A percentile compares a stretch with the other conserved stretches of the same genome.
Evolutionary conservation across 768 basidiomycete genomes (phyloP).

Genomic region (Phanerochaete carnosa): DNA sequence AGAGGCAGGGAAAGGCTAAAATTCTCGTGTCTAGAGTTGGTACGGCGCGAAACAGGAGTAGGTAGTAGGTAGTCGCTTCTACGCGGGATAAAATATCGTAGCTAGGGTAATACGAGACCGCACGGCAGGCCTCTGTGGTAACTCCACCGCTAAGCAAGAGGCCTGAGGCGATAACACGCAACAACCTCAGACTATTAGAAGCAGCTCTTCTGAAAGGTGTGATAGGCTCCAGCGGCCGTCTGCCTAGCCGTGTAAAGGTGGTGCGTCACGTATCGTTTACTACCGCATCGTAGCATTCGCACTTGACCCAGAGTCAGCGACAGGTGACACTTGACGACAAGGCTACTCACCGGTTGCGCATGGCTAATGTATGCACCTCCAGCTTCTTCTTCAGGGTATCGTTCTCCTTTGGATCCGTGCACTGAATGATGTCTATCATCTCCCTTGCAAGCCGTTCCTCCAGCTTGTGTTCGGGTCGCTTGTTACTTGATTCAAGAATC

Average conservation of each 20-base stretch:
- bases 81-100: too few relatives aligned
- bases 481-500: conserved; percentile 63
- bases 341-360: conserved; percentile 70
- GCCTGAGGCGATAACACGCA: too few relatives aligned
- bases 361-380: conserved; percentile 63
- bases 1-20: background rate
- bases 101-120: too few relatives aligned
- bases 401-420: conserved; percentile 38
- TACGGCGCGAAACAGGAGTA: background rate
- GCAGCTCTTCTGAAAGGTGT: too few relatives aligned
- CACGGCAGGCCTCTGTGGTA: too few relatives aligned
- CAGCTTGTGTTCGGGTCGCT: conserved; percentile 50
- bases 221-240: too few relatives aligned
- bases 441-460: conserved; percentile 78
- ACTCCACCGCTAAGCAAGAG: too few relatives aligned
- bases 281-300: background rate
- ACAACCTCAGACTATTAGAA: too few relatives aligned
- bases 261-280: too few relatives aligned
- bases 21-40: background rate
- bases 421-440: conserved; percentile 64
- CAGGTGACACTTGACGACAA: background rate
- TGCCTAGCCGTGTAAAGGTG: too few relatives aligned
- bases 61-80: too few relatives aligned
- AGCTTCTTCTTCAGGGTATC: conserved; percentile 58
- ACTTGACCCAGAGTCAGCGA: background rate